phyloP scores from a whole-genome alignment of 305 asterid species.

The Fraxinus sp. region DNA sequence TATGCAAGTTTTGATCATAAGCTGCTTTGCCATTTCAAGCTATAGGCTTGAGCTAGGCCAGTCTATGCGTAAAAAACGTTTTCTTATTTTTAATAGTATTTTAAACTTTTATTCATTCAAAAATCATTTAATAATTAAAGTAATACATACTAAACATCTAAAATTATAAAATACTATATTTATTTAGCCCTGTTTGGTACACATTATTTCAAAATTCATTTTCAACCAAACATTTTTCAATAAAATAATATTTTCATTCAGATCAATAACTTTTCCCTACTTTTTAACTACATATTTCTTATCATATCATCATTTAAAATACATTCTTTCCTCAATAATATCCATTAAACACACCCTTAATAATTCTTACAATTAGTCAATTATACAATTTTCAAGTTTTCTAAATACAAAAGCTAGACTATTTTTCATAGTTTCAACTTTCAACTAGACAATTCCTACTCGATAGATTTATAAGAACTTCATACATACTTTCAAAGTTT shows the following conservation, averaged over 20 bases:
- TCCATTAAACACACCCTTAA: no score
- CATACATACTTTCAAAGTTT: neutral
- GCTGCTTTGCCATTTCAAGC: slow-evolving; percentile 1
- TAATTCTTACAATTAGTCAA: neutral
- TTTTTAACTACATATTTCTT: no score
- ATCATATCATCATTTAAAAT: no score
- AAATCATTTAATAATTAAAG: neutral
- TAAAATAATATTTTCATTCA: no score
- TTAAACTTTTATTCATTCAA: neutral
- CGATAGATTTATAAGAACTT: neutral
- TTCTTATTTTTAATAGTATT: neutral
- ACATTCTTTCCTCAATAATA: no score
- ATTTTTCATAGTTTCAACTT: neutral
- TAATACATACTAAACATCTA: neutral
- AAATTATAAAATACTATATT: neutral
- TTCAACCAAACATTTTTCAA: no score
- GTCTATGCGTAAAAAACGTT: neutral
- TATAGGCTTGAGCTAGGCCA: neutral
- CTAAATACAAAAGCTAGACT: neutral
- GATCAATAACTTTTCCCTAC: no score
- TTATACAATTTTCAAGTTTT: no score
- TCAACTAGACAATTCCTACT: neutral
- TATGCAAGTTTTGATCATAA: neutral
- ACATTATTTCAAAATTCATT: no score
- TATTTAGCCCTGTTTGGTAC: no score